Evolutionary conservation across 257 asterid species (phyloP), one percentile per base, ranked within the genome.

Genomic region (Osmanthus fragrans): DNA sequence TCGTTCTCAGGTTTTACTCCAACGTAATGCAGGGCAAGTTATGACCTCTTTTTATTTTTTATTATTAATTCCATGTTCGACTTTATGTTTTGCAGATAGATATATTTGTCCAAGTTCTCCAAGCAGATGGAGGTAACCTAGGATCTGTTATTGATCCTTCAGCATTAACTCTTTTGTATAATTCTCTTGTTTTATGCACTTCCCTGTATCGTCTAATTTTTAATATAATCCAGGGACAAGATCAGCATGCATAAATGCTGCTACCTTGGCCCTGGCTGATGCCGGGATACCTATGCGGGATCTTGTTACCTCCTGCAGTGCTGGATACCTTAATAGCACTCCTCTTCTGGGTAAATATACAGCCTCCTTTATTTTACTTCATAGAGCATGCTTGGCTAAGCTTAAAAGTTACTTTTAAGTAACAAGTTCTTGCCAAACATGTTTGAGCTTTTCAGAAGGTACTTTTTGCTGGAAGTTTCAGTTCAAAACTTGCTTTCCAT

Each of bases 201-300:
- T 32, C 34, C 18, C 23, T 21, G 12, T 32, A 58, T 70, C 23
- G 21, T 75, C 60, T 54, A 42, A 65, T 79, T 32, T 77, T 33
- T 13, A 42, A 40, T 63, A 80, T 80, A 51, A 67, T 81, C 56
- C 87, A 94, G 98, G 99, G 60, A 93, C 97, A 78, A 90, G 99
- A 89, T 96, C 99, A 18, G 99, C 99, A 3, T 96, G 99, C 88
- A 96, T 96, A 83, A 96, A 96, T 87, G 98, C 98, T 72, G 97
- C 99, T 63, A 91, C 98, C 4, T 81, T 95, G 92, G 99, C 99
- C 56, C 98, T 93, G 74, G 94, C 97, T 19, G 97, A 92, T 85
- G 99, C 98, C 12, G 99, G 99, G 77, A 95, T 95, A 82, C 98
- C 98, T 4, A 91, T 93, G 99, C 83, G 91, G 45, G 98, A 95